These are phyloP conservation scores for Aureobasidium sp. DNA, from an alignment of 2,329 filamentous ascomycete species.

Conservation along the genomic window DNA sequence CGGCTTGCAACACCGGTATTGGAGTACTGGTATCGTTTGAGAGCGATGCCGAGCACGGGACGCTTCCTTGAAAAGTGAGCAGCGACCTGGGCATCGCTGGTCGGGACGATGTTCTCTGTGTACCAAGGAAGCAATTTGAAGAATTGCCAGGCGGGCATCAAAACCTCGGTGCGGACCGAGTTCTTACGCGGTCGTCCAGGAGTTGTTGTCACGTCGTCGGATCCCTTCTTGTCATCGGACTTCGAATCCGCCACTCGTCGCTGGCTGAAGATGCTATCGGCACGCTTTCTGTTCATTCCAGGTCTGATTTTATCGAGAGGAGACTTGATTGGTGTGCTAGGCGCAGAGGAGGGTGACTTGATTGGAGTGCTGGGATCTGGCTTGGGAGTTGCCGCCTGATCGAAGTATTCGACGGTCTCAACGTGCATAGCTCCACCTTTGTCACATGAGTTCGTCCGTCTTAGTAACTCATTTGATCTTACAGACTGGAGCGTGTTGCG, in stretches of 20 bases:
- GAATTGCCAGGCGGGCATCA: slow-evolving; percentile 96
- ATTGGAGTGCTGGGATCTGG: not conserved
- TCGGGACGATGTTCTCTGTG: slow-evolving; percentile 52
- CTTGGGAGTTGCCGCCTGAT: slow-evolving; percentile 14
- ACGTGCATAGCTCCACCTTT: slow-evolving; percentile 33
- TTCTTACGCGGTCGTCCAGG: slow-evolving; percentile 15
- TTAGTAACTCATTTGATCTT: slow-evolving; percentile 22
- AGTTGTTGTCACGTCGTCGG: slow-evolving; percentile 26
- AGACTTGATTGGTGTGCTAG: slow-evolving; percentile 19
- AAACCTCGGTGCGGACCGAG: slow-evolving; percentile 61
- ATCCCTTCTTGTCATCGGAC: slow-evolving; percentile 34
- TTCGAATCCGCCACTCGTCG: slow-evolving; percentile 25
- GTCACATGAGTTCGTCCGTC: slow-evolving; percentile 16
- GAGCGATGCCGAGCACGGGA: slow-evolving; percentile 82
- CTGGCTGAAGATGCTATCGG: slow-evolving; percentile 43
- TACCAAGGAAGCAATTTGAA: slow-evolving; percentile 94
- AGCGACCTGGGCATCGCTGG: slow-evolving; percentile 71
- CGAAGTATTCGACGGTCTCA: slow-evolving; percentile 34
- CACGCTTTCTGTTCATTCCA: slow-evolving; percentile 30
- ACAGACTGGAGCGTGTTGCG: slow-evolving; percentile 49
- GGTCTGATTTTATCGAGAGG: slow-evolving; percentile 26
- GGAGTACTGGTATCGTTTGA: slow-evolving; percentile 80
- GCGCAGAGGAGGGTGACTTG: slow-evolving; percentile 14
- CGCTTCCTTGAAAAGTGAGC: slow-evolving; percentile 73
- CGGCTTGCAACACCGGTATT: slow-evolving; percentile 59